Conservation (phyloP, 192 early-diverging fungal genomes). For the Ambispora gerdemannii region DNA sequence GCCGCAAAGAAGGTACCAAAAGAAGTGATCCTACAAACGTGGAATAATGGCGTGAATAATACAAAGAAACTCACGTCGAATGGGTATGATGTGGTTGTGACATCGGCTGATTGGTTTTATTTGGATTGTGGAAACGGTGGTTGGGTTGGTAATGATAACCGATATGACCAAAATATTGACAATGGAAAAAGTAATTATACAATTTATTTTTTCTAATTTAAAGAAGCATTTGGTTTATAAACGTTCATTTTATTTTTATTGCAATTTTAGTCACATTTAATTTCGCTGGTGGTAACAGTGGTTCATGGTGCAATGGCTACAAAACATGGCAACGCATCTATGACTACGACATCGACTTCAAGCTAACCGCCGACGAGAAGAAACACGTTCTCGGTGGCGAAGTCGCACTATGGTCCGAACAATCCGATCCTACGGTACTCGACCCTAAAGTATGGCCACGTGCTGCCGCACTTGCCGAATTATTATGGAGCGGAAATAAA, state of each 20-base stretch:
- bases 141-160: constrained; percentile 52
- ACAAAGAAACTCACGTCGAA: constrained; percentile 55
- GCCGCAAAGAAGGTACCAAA: constrained; percentile 55
- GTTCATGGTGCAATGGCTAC: constrained; percentile 61
- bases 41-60: constrained; percentile 56
- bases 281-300: neutral
- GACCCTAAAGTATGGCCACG: constrained; percentile 74
- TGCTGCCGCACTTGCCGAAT: constrained; percentile 66
- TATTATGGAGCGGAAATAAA: constrained; percentile 60
- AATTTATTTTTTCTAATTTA: too few relatives aligned
- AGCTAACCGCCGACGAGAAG: constrained; percentile 47
- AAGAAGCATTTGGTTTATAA: too few relatives aligned
- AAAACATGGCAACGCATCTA: constrained; percentile 75
- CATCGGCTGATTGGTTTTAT: constrained; percentile 65
- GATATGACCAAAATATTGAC: neutral
- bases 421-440: constrained; percentile 59
- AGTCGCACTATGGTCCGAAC: constrained; percentile 71
- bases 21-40: constrained; percentile 66
- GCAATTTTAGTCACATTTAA: neutral
- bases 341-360: constrained; percentile 60
- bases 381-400: constrained; percentile 68
- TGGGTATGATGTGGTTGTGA: constrained; percentile 68
- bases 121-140: constrained; percentile 76
- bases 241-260: neutral
- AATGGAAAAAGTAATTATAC: constrained; percentile 37